Percentiles rank a stretch among this genome's conserved stretches.
phyloP scores from a whole-genome alignment of 495 filamentous ascomycete genomes.

The Parmelia sp. region DNA sequence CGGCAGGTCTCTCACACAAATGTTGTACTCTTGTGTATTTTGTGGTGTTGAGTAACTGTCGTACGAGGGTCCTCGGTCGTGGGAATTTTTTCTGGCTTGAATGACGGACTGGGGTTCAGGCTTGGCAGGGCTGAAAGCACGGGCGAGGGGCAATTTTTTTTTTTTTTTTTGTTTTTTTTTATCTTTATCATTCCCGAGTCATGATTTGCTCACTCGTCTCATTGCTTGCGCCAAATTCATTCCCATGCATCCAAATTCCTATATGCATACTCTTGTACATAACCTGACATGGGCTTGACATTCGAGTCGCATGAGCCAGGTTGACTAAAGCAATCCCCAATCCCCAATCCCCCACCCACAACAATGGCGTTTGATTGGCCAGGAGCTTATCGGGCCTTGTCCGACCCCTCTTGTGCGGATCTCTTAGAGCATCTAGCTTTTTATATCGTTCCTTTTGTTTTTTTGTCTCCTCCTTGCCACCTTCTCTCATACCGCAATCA shows the following conservation, averaged over 20 bases:
- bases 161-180: background rate
- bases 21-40: too few species aligned
- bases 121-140: slow-evolving; percentile 8
- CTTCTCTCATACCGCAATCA: background rate
- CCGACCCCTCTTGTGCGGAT: background rate
- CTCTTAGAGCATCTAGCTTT: background rate
- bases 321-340: background rate
- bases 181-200: background rate
- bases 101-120: background rate
- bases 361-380: slow-evolving; percentile 12
- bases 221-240: background rate
- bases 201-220: too few species aligned
- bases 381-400: slow-evolving; percentile 8
- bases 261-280: background rate
- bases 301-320: too few species aligned
- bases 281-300: too few species aligned
- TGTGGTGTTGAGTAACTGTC: too few species aligned
- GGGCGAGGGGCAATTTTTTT: background rate
- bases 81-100: too few species aligned
- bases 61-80: too few species aligned
- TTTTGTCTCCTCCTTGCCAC: background rate
- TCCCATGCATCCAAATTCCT: background rate
- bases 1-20: too few species aligned
- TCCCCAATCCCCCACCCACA: background rate
- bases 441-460: background rate